phyloP scores from a whole-genome alignment of 2,329 filamentous ascomycete species.

The Verticillium zaregamsianum region DNA sequence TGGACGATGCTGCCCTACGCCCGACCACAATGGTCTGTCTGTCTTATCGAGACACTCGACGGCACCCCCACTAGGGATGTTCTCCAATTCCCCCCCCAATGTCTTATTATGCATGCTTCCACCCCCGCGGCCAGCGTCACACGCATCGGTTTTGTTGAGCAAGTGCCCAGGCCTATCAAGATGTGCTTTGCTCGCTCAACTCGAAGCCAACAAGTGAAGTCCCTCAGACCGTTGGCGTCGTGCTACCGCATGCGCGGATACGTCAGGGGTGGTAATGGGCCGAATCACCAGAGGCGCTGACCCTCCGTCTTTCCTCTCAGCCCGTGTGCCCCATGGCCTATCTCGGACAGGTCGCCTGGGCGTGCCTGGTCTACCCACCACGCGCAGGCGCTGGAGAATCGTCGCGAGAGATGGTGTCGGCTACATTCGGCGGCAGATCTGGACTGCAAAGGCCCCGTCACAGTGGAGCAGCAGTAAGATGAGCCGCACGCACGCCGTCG shows the following conservation, averaged over 20 bases:
- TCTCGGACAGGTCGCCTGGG: background rate
- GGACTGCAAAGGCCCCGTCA: background rate
- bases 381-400: background rate
- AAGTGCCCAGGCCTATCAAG: background rate
- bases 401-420: background rate
- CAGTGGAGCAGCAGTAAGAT: background rate
- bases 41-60: background rate
- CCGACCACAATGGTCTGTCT: background rate
- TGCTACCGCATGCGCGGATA: background rate
- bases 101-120: background rate
- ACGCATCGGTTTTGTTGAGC: background rate
- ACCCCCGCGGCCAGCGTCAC: background rate
- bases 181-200: background rate
- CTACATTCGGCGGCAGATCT: background rate
- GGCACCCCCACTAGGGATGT: background rate
- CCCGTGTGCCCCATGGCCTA: background rate
- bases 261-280: background rate
- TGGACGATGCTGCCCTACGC: background rate
- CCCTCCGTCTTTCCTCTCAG: background rate
- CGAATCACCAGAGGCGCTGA: background rate
- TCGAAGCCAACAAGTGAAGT: background rate
- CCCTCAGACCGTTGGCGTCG: background rate
- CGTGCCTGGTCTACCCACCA: background rate
- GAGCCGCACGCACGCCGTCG: background rate
- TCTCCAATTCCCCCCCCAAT: background rate